Percentiles rank a stretch among this genome's conserved stretches.
phyloP scores from a whole-genome alignment of 768 basidiomycete species.

The Amanita pallidorosea region DNA sequence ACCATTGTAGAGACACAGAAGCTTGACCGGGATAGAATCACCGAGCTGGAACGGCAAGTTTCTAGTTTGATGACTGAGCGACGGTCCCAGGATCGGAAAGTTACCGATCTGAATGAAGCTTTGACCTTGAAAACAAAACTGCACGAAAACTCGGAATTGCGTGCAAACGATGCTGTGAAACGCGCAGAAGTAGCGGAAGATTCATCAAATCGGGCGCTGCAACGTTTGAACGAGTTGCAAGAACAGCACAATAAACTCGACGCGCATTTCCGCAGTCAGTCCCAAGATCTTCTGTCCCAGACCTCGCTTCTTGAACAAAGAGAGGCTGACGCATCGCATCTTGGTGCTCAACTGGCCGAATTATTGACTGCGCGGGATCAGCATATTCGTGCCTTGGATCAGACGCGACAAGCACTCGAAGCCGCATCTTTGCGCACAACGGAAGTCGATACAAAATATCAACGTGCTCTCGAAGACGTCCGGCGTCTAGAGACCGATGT shows the following conservation, averaged over 20 bases:
- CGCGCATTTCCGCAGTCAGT: conserved; percentile 59
- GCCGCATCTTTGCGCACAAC: conserved; percentile 67
- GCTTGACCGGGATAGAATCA: conserved; percentile 68
- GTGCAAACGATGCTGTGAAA: conserved; percentile 61
- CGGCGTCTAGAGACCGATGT: conserved; percentile 65
- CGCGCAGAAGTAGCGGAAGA: conserved; percentile 70
- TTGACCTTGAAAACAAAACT: conserved; percentile 70
- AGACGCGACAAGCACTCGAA: conserved; percentile 67
- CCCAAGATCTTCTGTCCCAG: conserved; percentile 62
- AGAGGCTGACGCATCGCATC: conserved; percentile 63
- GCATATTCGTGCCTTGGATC: conserved; percentile 81
- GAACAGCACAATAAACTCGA: conserved; percentile 51
- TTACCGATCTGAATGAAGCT: conserved; percentile 62
- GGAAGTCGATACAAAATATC: conserved; percentile 69
- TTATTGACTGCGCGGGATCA: conserved; percentile 63
- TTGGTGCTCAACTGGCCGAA: conserved; percentile 62
- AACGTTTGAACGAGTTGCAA: conserved; percentile 63
- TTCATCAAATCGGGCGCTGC: conserved; percentile 48
- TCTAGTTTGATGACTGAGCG: conserved; percentile 52
- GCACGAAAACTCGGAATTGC: conserved; percentile 69
- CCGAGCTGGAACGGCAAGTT: conserved; percentile 66
- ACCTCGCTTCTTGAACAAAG: conserved; percentile 67
- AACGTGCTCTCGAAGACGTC: conserved; percentile 60
- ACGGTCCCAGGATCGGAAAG: conserved; percentile 54
- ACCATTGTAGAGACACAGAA: conserved; percentile 54